These are phyloP conservation scores for Flaveria brownii DNA, from an alignment of 129 eudicot species.

Conservation along the genomic window DNA sequence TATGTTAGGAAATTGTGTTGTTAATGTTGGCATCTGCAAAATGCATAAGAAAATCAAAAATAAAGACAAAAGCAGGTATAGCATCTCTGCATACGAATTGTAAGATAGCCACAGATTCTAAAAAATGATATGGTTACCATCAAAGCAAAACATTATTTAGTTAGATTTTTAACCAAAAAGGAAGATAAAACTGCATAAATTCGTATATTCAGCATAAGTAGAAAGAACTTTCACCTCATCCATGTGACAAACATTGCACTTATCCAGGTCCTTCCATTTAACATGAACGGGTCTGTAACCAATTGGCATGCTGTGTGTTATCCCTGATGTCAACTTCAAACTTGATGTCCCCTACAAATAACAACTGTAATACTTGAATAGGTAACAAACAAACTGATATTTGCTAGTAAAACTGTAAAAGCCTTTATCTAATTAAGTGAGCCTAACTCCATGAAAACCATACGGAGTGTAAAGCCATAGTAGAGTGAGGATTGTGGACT, in stretches of 20 bases:
- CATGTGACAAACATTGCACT: constrained; percentile 98
- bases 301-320: constrained; percentile 47
- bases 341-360: constrained; percentile 65
- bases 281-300: constrained; percentile 84
- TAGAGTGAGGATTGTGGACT: not conserved
- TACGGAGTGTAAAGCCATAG: not conserved
- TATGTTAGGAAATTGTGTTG: constrained; percentile 3
- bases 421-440: constrained; percentile 12
- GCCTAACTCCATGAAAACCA: not conserved
- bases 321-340: constrained; percentile 46
- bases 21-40: not conserved
- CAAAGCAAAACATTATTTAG: constrained; percentile 10
- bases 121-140: constrained; percentile 8
- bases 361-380: constrained; percentile 1
- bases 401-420: not conserved
- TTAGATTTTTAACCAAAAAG: constrained; percentile 21
- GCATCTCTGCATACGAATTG: not conserved
- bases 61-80: not conserved
- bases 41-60: not conserved
- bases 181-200: not conserved
- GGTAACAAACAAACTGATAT: not conserved
- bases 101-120: not conserved
- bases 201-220: not conserved
- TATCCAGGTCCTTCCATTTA: constrained; percentile 93
- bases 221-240: constrained; percentile 64